A percentile compares a stretch with the other conserved stretches of the same genome.
Evolutionary conservation across 2,329 filamentous ascomycete genomes (phyloP).

Genomic region (Geosmithia morbida): DNA sequence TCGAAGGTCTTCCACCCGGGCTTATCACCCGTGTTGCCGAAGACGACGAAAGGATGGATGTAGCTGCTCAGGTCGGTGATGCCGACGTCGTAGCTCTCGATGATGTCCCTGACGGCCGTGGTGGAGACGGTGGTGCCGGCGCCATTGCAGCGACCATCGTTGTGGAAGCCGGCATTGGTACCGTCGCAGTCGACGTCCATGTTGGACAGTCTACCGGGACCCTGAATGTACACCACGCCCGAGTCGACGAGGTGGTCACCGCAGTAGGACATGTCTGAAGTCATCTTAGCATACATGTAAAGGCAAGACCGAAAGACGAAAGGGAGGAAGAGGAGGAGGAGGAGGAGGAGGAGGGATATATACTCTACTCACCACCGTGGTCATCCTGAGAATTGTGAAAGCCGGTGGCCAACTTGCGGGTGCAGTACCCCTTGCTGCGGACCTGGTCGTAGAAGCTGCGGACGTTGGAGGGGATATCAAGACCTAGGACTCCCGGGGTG

Average conservation of each 20-base stretch:
- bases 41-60: constrained; percentile 37
- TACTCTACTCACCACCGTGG: too few relatives aligned
- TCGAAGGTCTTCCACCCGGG: constrained; percentile 21
- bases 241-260: constrained; percentile 20
- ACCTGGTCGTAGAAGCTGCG: background rate
- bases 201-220: constrained; percentile 26
- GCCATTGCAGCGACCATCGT: constrained; percentile 27
- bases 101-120: constrained; percentile 26
- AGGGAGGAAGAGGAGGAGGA: too few relatives aligned
- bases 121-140: constrained; percentile 23
- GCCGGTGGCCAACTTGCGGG: background rate
- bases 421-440: background rate
- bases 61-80: constrained; percentile 32
- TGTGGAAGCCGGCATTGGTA: constrained; percentile 16
- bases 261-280: constrained; percentile 20
- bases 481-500: background rate
- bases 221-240: constrained; percentile 29
- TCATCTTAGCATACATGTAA: too few relatives aligned
- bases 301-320: too few relatives aligned
- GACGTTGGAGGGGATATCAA: background rate
- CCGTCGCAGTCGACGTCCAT: constrained; percentile 49
- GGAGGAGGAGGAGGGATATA: too few relatives aligned
- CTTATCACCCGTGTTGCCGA: constrained; percentile 29
- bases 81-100: constrained; percentile 19
- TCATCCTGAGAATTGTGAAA: background rate